A percentile compares a stretch with the other conserved stretches of the same genome.
Evolutionary conservation across 2,329 filamentous ascomycete genomes (phyloP).

Genomic region (Helotiales sp.): DNA sequence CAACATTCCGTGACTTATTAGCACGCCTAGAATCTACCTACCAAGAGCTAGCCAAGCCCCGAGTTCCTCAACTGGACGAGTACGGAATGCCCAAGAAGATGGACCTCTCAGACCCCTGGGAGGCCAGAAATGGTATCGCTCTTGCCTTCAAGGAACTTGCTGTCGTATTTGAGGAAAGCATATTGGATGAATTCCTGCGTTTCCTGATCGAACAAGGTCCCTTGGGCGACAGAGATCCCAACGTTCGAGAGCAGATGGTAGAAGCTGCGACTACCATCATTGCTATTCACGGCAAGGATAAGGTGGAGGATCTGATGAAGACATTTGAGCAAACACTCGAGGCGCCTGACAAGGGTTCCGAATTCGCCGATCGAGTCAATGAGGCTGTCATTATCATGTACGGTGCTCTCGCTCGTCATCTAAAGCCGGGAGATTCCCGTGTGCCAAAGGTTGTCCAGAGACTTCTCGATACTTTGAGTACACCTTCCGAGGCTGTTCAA

Average conservation of each 20-base stretch:
- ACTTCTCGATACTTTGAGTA: slow-evolving; percentile 84
- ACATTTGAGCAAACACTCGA: slow-evolving; percentile 90
- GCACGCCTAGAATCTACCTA: slow-evolving; percentile 73
- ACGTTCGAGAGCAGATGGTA: slow-evolving; percentile 87
- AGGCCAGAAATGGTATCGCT: slow-evolving; percentile 86
- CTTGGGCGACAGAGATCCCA: slow-evolving; percentile 78
- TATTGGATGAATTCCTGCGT: slow-evolving; percentile 77
- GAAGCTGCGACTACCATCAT: slow-evolving; percentile 86
- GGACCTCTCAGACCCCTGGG: slow-evolving; percentile 88
- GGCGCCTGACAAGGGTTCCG: slow-evolving; percentile 78
- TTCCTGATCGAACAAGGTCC: slow-evolving; percentile 88
- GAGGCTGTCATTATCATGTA: slow-evolving; percentile 98
- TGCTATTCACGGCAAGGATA: slow-evolving; percentile 76
- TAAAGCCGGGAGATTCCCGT: slow-evolving; percentile 83
- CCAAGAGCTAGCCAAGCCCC: slow-evolving; percentile 78
- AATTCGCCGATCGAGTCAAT: slow-evolving; percentile 86
- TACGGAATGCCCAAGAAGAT: slow-evolving; percentile 94
- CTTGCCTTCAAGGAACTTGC: slow-evolving; percentile 85
- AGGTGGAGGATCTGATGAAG: slow-evolving; percentile 89
- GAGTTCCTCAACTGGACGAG: slow-evolving; percentile 82
- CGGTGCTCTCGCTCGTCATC: slow-evolving; percentile 86
- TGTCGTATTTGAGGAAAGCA: slow-evolving; percentile 66
- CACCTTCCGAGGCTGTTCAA: slow-evolving; percentile 94
- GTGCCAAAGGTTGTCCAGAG: slow-evolving; percentile 87
- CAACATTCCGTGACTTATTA: slow-evolving; percentile 66